Conservation (phyloP, 306 rosid genomes). For the Medicago lupulina region DNA sequence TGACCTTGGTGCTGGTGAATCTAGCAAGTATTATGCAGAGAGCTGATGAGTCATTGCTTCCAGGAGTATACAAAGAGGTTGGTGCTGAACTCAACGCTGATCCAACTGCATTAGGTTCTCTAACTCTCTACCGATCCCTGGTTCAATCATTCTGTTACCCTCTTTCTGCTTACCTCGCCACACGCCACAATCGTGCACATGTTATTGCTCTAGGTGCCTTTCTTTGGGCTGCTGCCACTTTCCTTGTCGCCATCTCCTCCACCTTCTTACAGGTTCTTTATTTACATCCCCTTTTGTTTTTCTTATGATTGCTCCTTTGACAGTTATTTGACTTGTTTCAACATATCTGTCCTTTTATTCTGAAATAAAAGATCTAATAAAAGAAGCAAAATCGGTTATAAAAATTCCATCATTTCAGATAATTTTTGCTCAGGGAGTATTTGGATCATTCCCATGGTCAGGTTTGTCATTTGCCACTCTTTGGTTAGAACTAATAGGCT, state of each 20-base stretch:
- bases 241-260: constrained; percentile 88
- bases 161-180: constrained; percentile 71
- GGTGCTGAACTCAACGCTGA: constrained; percentile 74
- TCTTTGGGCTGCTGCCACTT: constrained; percentile 92
- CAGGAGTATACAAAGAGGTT: constrained; percentile 81
- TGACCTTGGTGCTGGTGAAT: constrained; percentile 70
- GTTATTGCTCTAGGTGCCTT: constrained; percentile 88
- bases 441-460: constrained; percentile 89
- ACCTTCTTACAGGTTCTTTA: constrained; percentile 83
- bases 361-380: constrained; percentile 58
- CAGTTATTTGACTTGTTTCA: background rate
- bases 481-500: constrained; percentile 91
- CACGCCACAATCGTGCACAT: constrained; percentile 80
- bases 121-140: constrained; percentile 77
- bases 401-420: constrained; percentile 80
- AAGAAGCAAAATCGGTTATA: constrained; percentile 72
- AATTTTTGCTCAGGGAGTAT: constrained; percentile 89
- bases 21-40: constrained; percentile 75
- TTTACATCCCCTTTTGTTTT: background rate
- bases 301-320: background rate
- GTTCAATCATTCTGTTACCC: constrained; percentile 83
- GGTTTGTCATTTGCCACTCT: constrained; percentile 77
- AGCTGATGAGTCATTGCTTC: constrained; percentile 82
- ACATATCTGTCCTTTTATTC: constrained; percentile 42
- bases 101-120: constrained; percentile 81